Evolutionary conservation across 257 asterid species (phyloP).

Genomic region (Agastache rugosa): DNA sequence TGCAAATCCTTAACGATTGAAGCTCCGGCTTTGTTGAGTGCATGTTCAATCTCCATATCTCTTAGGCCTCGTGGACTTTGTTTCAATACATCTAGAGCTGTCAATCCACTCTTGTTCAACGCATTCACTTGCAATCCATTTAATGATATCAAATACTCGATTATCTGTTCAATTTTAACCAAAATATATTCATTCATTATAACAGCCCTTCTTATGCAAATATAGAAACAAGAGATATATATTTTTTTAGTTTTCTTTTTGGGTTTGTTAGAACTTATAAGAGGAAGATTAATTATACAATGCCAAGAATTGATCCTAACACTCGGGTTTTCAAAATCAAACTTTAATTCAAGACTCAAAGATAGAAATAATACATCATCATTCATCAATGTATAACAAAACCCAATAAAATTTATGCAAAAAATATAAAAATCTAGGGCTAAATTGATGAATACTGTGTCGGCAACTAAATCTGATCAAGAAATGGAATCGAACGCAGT

Average conservation of each 20-base stretch:
- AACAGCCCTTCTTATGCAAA: background rate
- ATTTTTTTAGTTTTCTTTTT: no score
- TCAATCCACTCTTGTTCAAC: constrained; percentile 37
- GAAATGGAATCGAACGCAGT: background rate
- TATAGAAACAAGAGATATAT: background rate
- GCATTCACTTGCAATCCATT: constrained; percentile 48
- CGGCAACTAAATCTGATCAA: background rate
- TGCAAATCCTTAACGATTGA: constrained; percentile 37
- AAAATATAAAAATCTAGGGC: background rate
- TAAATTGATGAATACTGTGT: no score
- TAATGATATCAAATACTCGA: constrained; percentile 39
- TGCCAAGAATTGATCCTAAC: background rate
- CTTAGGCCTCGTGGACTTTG: constrained; percentile 51
- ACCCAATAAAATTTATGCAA: no score
- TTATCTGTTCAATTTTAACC: constrained; percentile 39
- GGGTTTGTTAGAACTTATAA: no score
- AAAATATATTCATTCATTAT: background rate
- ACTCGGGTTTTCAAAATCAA: background rate
- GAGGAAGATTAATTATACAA: background rate
- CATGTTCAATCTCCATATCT: constrained; percentile 49
- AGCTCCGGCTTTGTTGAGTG: constrained; percentile 43
- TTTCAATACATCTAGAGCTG: constrained; percentile 46
- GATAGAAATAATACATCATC: no score
- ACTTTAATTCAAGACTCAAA: background rate
- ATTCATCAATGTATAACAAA: no score